phyloP scores from a whole-genome alignment of 1,284 basidiomycete species.

The Rhodotorula sp. region DNA sequence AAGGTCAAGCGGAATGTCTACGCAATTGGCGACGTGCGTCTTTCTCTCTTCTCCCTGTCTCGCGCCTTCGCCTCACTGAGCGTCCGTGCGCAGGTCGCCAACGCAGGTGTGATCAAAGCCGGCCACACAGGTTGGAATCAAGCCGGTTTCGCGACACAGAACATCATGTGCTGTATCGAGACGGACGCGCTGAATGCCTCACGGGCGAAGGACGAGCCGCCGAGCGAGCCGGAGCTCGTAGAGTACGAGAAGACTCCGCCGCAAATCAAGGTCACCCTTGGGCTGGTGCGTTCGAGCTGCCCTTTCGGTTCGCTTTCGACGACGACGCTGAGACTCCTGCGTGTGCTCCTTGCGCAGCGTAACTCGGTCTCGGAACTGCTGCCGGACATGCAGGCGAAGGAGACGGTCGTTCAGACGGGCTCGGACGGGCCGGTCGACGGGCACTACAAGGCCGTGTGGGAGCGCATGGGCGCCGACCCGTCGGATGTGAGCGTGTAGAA shows the following conservation, averaged over 20 bases:
- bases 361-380: slow-evolving; percentile 35
- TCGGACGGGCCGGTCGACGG: slow-evolving; percentile 33
- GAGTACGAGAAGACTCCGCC: slow-evolving; percentile 59
- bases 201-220: neutral
- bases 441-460: slow-evolving; percentile 36
- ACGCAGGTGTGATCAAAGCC: slow-evolving; percentile 66
- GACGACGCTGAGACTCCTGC: neutral
- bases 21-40: slow-evolving; percentile 59
- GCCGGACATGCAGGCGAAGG: slow-evolving; percentile 25
- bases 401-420: slow-evolving; percentile 25
- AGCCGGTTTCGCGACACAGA: slow-evolving; percentile 45
- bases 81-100: slow-evolving; percentile 52
- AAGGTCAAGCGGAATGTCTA: slow-evolving; percentile 55
- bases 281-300: slow-evolving; percentile 48
- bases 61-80: neutral
- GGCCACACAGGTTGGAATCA: slow-evolving; percentile 59
- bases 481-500: neutral
- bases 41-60: neutral
- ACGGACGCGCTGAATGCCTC: slow-evolving; percentile 5
- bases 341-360: slow-evolving; percentile 1
- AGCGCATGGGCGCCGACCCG: slow-evolving; percentile 25
- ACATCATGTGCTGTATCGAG: slow-evolving; percentile 49
- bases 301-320: neutral
- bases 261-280: slow-evolving; percentile 68
- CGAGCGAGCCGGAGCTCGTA: slow-evolving; percentile 51